Percentiles rank a stretch among this genome's conserved stretches.
Conservation (phyloP, 768 basidiomycete genomes). For the Boletus barrowsii region DNA sequence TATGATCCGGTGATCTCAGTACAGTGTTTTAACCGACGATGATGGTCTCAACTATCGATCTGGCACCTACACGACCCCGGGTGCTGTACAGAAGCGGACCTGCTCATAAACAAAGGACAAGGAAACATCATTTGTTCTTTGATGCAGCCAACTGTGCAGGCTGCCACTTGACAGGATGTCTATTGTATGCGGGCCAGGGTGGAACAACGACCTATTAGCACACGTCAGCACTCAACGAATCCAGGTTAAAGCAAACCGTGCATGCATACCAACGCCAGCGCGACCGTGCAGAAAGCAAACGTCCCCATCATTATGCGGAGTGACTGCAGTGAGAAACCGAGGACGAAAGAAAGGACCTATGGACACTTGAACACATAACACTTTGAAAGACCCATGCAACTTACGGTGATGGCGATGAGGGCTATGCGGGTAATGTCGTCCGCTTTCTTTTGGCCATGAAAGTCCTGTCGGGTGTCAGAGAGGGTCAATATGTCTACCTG, state of each 20-base stretch:
- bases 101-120: neutral
- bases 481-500: neutral
- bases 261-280: slow-evolving; percentile 20
- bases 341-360: slow-evolving; percentile 29
- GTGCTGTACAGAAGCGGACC: neutral
- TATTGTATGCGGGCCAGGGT: slow-evolving; percentile 55
- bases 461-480: slow-evolving; percentile 24
- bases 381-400: slow-evolving; percentile 1
- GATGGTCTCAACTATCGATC: no score
- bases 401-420: slow-evolving; percentile 24
- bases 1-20: no score
- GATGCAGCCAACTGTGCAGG: slow-evolving; percentile 18
- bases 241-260: no score
- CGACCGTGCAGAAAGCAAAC: slow-evolving; percentile 20
- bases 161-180: slow-evolving; percentile 23
- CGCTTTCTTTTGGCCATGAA: slow-evolving; percentile 28
- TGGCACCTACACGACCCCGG: no score
- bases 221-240: neutral
- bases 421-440: slow-evolving; percentile 24
- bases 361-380: neutral
- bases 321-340: slow-evolving; percentile 30
- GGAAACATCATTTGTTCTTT: slow-evolving; percentile 19
- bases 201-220: slow-evolving; percentile 53
- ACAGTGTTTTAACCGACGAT: no score
- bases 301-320: slow-evolving; percentile 24